Evolutionary conservation across 345 rosid genomes (phyloP).

Genomic region (Sisymbrium irio): DNA sequence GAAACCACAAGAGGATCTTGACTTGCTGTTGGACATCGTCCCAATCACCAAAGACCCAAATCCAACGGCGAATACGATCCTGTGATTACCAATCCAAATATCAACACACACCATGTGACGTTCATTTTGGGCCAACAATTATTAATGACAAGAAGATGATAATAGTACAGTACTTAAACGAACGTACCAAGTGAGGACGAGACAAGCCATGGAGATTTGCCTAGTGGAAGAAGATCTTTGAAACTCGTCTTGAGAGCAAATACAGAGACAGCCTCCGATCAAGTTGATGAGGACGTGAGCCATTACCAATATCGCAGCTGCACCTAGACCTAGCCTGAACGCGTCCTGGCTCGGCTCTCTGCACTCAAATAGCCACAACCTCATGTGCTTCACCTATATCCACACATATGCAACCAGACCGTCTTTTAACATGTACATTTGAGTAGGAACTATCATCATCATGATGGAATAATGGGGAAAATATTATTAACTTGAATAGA

Average conservation of each 20-base stretch:
- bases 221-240: constrained; percentile 58
- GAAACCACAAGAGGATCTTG: constrained; percentile 81
- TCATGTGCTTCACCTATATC: constrained; percentile 70
- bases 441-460: background rate
- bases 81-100: constrained; percentile 33
- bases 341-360: constrained; percentile 84
- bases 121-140: background rate
- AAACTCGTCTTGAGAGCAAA: constrained; percentile 85
- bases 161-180: background rate
- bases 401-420: background rate
- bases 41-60: constrained; percentile 75
- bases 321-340: constrained; percentile 72
- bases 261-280: constrained; percentile 77
- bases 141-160: background rate
- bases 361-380: constrained; percentile 86
- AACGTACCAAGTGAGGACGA: constrained; percentile 72
- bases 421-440: background rate
- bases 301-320: constrained; percentile 57
- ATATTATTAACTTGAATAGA: background rate
- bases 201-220: constrained; percentile 73
- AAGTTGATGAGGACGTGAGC: constrained; percentile 74
- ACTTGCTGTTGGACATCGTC: constrained; percentile 66
- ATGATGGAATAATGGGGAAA: background rate
- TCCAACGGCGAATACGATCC: constrained; percentile 79
- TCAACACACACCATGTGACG: background rate